These are phyloP conservation scores for Quercus dentata DNA, from an alignment of 306 rosid species.

Conservation along the genomic window DNA sequence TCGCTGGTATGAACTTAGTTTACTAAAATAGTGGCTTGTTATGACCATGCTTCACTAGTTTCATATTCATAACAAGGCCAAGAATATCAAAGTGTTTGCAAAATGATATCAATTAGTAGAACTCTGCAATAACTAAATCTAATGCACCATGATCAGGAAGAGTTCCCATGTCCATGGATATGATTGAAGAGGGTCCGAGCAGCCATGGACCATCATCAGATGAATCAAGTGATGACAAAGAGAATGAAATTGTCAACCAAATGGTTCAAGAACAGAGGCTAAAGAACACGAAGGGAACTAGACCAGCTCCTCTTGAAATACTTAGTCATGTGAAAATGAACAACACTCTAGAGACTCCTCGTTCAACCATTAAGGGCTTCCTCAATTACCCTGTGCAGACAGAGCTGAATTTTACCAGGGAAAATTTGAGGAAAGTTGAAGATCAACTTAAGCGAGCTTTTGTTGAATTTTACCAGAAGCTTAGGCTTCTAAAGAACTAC, in stretches of 20 bases:
- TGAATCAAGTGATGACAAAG: conserved; percentile 11
- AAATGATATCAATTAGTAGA: no score
- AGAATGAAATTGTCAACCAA: neutral
- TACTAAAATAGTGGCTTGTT: no score
- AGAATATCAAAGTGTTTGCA: no score
- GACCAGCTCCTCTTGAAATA: conserved; percentile 52
- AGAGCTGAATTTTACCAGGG: conserved; percentile 45
- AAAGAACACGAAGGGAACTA: neutral
- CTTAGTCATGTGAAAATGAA: conserved; percentile 49
- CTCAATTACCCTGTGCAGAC: conserved; percentile 37
- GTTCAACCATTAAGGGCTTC: conserved; percentile 53
- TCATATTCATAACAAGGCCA: no score
- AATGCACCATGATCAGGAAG: conserved; percentile 26
- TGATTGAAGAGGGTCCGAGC: conserved; percentile 38
- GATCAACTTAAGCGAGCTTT: conserved; percentile 48
- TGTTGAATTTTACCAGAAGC: conserved; percentile 61
- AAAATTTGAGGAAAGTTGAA: conserved; percentile 51
- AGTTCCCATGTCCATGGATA: conserved; percentile 37
- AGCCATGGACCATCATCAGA: conserved; percentile 25
- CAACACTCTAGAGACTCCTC: conserved; percentile 50
- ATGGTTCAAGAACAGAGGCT: conserved; percentile 16
- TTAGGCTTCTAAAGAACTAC: conserved; percentile 63
- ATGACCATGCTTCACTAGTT: no score
- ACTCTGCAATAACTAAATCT: no score
- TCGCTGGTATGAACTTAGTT: no score